phyloP scores from a whole-genome alignment of 2,329 filamentous ascomycete species.

The Sporothrix pallida region DNA sequence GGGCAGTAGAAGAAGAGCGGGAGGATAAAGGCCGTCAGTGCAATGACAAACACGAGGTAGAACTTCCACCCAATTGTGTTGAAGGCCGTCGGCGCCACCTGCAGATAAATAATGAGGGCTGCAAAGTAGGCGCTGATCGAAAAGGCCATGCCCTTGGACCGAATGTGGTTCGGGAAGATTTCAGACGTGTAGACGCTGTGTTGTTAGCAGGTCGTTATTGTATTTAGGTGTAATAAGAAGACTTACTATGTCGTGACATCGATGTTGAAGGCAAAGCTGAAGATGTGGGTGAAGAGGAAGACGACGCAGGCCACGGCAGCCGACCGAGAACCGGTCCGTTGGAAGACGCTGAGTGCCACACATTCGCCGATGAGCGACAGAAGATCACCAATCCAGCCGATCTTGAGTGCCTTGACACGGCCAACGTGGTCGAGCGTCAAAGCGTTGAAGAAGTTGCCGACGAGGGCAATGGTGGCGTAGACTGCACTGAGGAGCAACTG shows the following conservation, averaged over 20 bases:
- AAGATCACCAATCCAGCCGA: constrained; percentile 18
- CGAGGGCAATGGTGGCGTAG: constrained; percentile 17
- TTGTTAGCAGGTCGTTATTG: too few relatives aligned
- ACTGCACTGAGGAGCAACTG: constrained; percentile 8
- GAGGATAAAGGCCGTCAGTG: background rate
- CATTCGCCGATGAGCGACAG: constrained; percentile 7
- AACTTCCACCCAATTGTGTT: constrained; percentile 25
- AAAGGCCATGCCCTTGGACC: constrained; percentile 27
- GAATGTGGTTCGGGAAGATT: constrained; percentile 59
- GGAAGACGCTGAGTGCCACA: constrained; percentile 1
- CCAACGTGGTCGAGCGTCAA: constrained; percentile 19
- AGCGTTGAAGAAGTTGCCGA: constrained; percentile 20
- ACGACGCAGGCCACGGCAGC: constrained; percentile 18
- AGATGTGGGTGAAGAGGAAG: constrained; percentile 24
- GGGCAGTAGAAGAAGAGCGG: constrained; percentile 21
- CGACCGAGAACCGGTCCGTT: background rate
- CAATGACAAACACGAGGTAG: constrained; percentile 26
- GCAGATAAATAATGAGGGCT: constrained; percentile 22
- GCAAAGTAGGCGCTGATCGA: constrained; percentile 28
- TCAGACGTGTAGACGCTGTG: constrained; percentile 54
- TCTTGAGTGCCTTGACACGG: constrained; percentile 18
- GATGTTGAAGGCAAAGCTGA: constrained; percentile 16
- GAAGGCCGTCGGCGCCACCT: constrained; percentile 26
- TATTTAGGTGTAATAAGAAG: too few relatives aligned
- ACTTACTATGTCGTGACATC: constrained; percentile 26